Evolutionary conservation across 1,284 basidiomycete genomes (phyloP).

Genomic region (Marasmius fiardii): DNA sequence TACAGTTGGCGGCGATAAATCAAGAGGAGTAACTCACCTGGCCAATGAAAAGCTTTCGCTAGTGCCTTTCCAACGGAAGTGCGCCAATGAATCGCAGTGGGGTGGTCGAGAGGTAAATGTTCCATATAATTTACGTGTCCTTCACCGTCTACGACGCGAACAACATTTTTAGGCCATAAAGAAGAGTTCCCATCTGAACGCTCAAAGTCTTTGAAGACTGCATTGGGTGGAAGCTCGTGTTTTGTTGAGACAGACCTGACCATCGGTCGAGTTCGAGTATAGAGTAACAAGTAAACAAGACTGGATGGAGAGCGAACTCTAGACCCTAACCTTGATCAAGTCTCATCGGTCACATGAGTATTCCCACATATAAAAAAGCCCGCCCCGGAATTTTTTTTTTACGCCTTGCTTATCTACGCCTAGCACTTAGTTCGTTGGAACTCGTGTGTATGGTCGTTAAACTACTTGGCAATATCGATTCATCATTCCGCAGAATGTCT

Average conservation of each 20-base stretch:
- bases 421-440: slow-evolving; percentile 20
- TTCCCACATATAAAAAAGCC: background rate
- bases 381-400: background rate
- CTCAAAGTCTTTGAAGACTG: slow-evolving; percentile 54
- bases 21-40: slow-evolving; percentile 35
- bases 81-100: slow-evolving; percentile 58
- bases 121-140: slow-evolving; percentile 72
- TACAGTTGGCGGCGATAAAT: background rate
- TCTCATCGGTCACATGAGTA: background rate
- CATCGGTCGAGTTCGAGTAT: background rate
- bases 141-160: slow-evolving; percentile 45
- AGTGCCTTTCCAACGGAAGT: slow-evolving; percentile 50
- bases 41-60: slow-evolving; percentile 46
- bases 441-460: slow-evolving; percentile 44
- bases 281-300: background rate
- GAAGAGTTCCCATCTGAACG: slow-evolving; percentile 54
- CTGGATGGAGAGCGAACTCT: background rate
- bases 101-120: slow-evolving; percentile 45
- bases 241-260: slow-evolving; percentile 22
- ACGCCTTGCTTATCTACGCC: slow-evolving; percentile 49
- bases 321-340: background rate
- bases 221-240: slow-evolving; percentile 44
- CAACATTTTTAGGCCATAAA: slow-evolving; percentile 56
- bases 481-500: slow-evolving; percentile 11
- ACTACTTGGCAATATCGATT: slow-evolving; percentile 43